Conservation (phyloP, 352 stramenopile species). For the Nannochloropsis limnetica region DNA sequence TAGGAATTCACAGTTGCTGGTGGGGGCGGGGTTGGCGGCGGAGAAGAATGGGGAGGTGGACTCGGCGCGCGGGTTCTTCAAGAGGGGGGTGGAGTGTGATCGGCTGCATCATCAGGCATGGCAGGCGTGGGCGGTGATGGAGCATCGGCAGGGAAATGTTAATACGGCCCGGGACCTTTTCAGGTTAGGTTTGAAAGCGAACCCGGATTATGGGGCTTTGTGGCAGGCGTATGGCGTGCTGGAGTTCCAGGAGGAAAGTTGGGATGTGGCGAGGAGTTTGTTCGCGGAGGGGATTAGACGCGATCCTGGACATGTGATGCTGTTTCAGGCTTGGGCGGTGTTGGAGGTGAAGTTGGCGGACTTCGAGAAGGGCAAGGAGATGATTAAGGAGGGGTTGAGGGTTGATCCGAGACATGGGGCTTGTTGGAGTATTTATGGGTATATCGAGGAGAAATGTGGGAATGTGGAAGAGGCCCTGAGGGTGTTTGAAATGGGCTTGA, state of each 20-base stretch:
- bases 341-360: conserved; percentile 41
- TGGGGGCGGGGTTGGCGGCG: conserved; percentile 49
- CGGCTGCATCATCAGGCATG: conserved; percentile 51
- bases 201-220: conserved; percentile 49
- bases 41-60: conserved; percentile 42
- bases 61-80: conserved; percentile 48
- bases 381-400: conserved; percentile 46
- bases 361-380: conserved; percentile 37
- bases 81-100: conserved; percentile 46
- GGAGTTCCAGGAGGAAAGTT: conserved; percentile 35
- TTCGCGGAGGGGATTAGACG: conserved; percentile 38
- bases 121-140: conserved; percentile 53
- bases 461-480: conserved; percentile 42
- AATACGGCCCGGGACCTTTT: conserved; percentile 49
- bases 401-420: conserved; percentile 48
- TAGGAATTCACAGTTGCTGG: conserved; percentile 49
- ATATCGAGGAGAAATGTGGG: conserved; percentile 47
- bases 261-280: conserved; percentile 33
- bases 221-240: conserved; percentile 49
- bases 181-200: conserved; percentile 47
- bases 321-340: conserved; percentile 47
- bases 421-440: conserved; percentile 50
- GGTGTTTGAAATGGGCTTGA: conserved; percentile 45
- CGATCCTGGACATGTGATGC: conserved; percentile 37
- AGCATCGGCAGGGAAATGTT: conserved; percentile 46